Evolutionary conservation across 192 early-diverging fungal species (phyloP), one percentile per base, ranked within the genome.

Genomic region (Linnemannia exigua): DNA sequence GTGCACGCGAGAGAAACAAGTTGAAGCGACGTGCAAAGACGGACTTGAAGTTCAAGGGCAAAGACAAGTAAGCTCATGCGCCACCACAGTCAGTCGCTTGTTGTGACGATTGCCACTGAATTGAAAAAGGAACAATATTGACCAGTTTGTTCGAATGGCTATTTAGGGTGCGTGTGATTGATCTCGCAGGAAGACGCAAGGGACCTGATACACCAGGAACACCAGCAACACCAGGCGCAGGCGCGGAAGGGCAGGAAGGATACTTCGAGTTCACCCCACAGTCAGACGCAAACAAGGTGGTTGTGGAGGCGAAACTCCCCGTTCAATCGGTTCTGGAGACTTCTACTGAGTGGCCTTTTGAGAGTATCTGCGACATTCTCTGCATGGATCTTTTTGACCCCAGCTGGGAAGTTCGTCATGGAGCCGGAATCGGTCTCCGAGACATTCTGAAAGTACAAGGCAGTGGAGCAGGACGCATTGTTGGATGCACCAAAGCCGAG

Each of bases 321-420:
- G 81, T 83, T 5, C 76, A 85, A 17, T 72, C 79, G 12, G 67
- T 85, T 8, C 50, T 87, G 44, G 88, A 89, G 33, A 81, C 85
- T 22, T 81, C 86, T 15, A 77, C 80, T 12, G 89, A 92, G 47
- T 92, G 90, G 92, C 90, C 90, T 15, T 91, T 93, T 68, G 90
- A 91, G 52, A 87, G 87, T 71, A 87, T 94, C 2, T 93, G 91
- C 66, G 92, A 92, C 38, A 84, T 89, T 68, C 69, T 93, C 33
- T 90, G 89, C 73, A 87, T 91, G 87, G 92, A 92, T 82, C 86
- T 92, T 11, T 92, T 91, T 79, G 92, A 93, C 86, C 93, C 96
- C 0, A 74, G 81, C 22, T 99, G 99, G 99, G 97, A 98, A 82
- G 90, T 96, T 14, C 92, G 99, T 8, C 99, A 99, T 79, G 99